Conservation (phyloP, 495 filamentous ascomycete species). For the Aspergillus bridgeri region DNA sequence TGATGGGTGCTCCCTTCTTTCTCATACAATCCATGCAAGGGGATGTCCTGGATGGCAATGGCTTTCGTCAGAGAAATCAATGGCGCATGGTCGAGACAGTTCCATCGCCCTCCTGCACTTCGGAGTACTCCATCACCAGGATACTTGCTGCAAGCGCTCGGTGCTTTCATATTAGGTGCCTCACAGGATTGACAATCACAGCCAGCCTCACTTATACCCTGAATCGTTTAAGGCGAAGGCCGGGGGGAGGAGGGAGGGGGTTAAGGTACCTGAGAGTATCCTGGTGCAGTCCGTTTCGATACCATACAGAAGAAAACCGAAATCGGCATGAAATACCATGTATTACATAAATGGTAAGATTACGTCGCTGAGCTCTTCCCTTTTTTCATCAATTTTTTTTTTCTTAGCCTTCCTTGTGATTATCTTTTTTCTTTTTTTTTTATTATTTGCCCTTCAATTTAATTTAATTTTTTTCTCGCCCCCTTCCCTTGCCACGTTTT, state of each 20-base stretch:
- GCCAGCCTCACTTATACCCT: slow-evolving; percentile 12
- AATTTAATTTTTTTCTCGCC: slow-evolving; percentile 6
- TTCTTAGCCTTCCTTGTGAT: no score
- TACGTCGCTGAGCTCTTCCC: neutral
- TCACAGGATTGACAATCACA: slow-evolving; percentile 8
- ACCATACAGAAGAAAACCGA: slow-evolving; percentile 13
- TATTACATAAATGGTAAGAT: slow-evolving; percentile 15
- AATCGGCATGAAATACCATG: slow-evolving; percentile 6
- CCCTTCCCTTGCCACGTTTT: slow-evolving; percentile 38
- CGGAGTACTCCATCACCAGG: neutral
- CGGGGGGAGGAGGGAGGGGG: no score
- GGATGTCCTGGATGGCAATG: no score
- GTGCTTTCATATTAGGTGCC: slow-evolving; percentile 5
- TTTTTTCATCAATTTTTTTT: no score
- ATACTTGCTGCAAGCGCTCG: slow-evolving; percentile 10
- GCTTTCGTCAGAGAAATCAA: no score
- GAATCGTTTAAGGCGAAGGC: neutral
- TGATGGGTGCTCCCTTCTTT: no score
- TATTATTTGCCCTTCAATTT: no score
- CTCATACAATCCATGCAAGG: no score
- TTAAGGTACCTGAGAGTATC: neutral
- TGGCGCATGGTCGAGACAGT: no score
- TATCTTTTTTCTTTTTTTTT: no score
- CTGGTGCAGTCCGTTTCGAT: slow-evolving; percentile 10
- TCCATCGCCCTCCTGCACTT: no score